Percentiles rank a stretch among this genome's conserved stretches.
Evolutionary conservation across 768 basidiomycete species (phyloP).

Genomic region (Leucocoprinus sp.): DNA sequence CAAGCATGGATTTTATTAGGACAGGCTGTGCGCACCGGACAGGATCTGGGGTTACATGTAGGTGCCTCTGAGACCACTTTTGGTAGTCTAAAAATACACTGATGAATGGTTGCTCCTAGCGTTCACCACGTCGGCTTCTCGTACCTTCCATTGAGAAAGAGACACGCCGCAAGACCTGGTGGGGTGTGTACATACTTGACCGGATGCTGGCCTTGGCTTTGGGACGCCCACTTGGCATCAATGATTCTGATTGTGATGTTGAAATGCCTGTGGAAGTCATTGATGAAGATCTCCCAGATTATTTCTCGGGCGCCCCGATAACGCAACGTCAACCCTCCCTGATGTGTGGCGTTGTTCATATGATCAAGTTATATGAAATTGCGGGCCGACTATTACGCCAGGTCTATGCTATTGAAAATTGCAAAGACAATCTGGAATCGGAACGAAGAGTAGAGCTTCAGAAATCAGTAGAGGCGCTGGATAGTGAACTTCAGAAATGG

Average conservation of each 20-base stretch:
- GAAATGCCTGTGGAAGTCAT: constrained; percentile 80
- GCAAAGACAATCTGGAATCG: constrained; percentile 63
- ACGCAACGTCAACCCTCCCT: constrained; percentile 51
- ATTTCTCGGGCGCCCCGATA: constrained; percentile 57
- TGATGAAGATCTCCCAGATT: constrained; percentile 67
- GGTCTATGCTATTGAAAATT: constrained; percentile 75
- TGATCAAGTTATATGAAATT: constrained; percentile 77
- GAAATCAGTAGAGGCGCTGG: constrained; percentile 67
- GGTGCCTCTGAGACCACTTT: constrained; percentile 23
- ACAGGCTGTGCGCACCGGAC: constrained; percentile 82
- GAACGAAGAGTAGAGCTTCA: constrained; percentile 74
- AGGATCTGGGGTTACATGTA: constrained; percentile 89
- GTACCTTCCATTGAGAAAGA: constrained; percentile 78
- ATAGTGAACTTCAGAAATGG: constrained; percentile 74
- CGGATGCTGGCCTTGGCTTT: constrained; percentile 89
- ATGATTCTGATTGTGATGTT: constrained; percentile 87
- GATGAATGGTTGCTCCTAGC: constrained; percentile 35
- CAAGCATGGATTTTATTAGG: constrained; percentile 92
- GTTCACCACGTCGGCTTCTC: constrained; percentile 69
- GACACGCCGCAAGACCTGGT: constrained; percentile 87
- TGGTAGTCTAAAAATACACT: constrained; percentile 7
- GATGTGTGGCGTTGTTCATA: constrained; percentile 75
- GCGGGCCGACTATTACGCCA: constrained; percentile 74
- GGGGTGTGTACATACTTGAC: constrained; percentile 86
- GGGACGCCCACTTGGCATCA: constrained; percentile 81